These are phyloP conservation scores for Heliocybe sulcata DNA, from an alignment of 1,284 basidiomycete species.

Conservation along the genomic window DNA sequence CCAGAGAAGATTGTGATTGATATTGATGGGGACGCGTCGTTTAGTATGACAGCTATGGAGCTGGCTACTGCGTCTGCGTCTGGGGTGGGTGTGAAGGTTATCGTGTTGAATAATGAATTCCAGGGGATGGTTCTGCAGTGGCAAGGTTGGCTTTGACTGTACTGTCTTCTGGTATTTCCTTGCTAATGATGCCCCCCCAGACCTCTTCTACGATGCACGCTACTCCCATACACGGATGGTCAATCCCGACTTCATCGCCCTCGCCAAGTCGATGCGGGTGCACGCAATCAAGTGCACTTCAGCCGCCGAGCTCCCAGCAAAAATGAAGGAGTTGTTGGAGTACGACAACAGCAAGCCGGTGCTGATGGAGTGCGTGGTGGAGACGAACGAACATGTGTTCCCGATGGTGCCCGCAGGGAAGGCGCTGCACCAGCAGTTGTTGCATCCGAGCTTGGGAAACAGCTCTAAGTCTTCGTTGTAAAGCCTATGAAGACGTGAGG, in stretches of 20 bases:
- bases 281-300: conserved; percentile 79
- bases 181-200: conserved; percentile 27
- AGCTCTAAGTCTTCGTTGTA: too few species aligned
- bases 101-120: conserved; percentile 91
- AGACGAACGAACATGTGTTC: conserved; percentile 90
- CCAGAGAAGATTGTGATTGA: conserved; percentile 94
- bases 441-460: too few species aligned
- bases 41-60: conserved; percentile 99
- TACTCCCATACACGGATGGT: conserved; percentile 94
- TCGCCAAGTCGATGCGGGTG: conserved; percentile 87
- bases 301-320: conserved; percentile 75
- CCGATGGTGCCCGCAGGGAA: conserved; percentile 91
- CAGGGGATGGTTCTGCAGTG: conserved; percentile 99
- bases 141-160: conserved; percentile 62
- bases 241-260: conserved; percentile 90
- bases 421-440: conserved; percentile 83
- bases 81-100: conserved; percentile 90
- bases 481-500: too few species aligned
- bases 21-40: conserved; percentile 96
- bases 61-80: conserved; percentile 89
- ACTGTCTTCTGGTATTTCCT: neutral
- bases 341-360: conserved; percentile 86
- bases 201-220: conserved; percentile 92
- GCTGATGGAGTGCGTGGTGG: conserved; percentile 86
- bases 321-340: conserved; percentile 99